Conservation (phyloP, 2,329 filamentous ascomycete species). For the Cercospora sojina region DNA sequence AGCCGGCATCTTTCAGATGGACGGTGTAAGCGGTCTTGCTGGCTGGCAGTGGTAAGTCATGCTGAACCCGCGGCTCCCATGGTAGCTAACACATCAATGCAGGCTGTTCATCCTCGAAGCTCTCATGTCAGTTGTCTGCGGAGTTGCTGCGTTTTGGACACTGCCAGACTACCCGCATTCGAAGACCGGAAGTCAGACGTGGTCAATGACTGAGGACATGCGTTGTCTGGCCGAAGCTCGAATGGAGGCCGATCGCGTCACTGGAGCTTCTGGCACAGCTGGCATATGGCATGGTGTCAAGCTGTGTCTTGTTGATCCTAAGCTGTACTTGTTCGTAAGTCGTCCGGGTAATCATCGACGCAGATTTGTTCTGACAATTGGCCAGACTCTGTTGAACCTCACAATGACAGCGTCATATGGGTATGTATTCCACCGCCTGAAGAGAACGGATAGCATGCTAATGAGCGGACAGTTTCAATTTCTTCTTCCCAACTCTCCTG, state of each 20-base stretch:
- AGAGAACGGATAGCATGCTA: background rate
- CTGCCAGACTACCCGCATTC: constrained; percentile 19
- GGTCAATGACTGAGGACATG: constrained; percentile 4
- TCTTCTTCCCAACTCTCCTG: constrained; percentile 40
- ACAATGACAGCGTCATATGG: background rate
- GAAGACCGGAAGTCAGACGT: constrained; percentile 8
- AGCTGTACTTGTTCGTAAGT: constrained; percentile 24
- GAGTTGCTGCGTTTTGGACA: constrained; percentile 3
- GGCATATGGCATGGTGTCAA: constrained; percentile 8
- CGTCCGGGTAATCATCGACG: background rate
- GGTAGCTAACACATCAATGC: background rate
- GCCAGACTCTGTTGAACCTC: background rate
- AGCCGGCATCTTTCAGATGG: constrained; percentile 28
- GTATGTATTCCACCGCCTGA: background rate
- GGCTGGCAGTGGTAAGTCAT: constrained; percentile 34
- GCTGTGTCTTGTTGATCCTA: constrained; percentile 22
- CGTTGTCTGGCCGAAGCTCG: background rate
- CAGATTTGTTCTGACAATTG: background rate
- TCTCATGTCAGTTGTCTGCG: constrained; percentile 9
- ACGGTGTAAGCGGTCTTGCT: constrained; percentile 32
- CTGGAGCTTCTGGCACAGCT: background rate
- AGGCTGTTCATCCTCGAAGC: constrained; percentile 32
- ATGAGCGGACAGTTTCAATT: constrained; percentile 12
- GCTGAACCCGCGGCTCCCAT: background rate
- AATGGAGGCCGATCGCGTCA: constrained; percentile 8